phyloP scores from a whole-genome alignment of 352 stramenopile species.

The Pythium oligandrum region DNA sequence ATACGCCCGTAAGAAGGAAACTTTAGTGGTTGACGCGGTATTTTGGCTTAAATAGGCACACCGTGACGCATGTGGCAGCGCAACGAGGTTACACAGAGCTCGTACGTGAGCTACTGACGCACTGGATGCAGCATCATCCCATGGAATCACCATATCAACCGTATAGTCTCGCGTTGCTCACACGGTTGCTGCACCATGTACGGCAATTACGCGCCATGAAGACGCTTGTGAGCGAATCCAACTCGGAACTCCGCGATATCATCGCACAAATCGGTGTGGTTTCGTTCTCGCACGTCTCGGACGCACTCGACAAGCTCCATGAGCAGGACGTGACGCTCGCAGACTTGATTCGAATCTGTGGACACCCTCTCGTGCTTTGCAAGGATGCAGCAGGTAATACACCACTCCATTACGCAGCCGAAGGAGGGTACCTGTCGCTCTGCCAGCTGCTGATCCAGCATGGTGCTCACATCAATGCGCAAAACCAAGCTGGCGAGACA shows the following conservation, averaged over 20 bases:
- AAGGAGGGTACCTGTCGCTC: constrained; percentile 65
- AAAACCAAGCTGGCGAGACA: constrained; percentile 75
- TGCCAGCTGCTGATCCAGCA: constrained; percentile 57
- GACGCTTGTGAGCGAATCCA: constrained; percentile 52
- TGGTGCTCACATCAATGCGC: constrained; percentile 69
- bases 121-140: constrained; percentile 47
- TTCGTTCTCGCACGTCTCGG: constrained; percentile 54
- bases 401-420: constrained; percentile 69
- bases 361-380: constrained; percentile 58
- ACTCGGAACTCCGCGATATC: constrained; percentile 46
- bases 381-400: constrained; percentile 67
- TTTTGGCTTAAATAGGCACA: constrained; percentile 26
- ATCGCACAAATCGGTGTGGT: constrained; percentile 43
- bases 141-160: constrained; percentile 58
- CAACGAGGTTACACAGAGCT: constrained; percentile 74
- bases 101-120: constrained; percentile 42
- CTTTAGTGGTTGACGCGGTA: no score
- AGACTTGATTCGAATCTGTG: constrained; percentile 65
- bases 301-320: constrained; percentile 60
- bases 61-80: constrained; percentile 46
- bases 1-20: constrained; percentile 1
- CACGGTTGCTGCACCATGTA: constrained; percentile 38
- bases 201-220: constrained; percentile 46
- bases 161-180: constrained; percentile 57
- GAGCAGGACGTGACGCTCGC: constrained; percentile 46